A percentile compares a stretch with the other conserved stretches of the same genome.
Conservation (phyloP, 345 rosid genomes). For the Erodium maritimum region DNA sequence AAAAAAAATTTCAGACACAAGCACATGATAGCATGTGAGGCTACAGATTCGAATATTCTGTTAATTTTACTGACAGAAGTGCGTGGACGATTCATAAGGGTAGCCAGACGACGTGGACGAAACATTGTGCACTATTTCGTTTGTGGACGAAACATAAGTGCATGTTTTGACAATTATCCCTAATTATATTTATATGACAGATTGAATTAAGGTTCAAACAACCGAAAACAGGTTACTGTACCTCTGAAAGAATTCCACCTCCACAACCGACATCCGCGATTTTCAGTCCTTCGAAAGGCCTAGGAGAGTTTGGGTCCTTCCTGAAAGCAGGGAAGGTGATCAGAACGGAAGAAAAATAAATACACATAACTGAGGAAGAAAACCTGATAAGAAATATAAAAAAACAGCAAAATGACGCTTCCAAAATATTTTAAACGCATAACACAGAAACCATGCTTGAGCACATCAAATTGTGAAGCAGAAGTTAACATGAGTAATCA, state of each 20-base stretch:
- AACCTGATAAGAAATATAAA: background rate
- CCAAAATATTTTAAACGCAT: background rate
- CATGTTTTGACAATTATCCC: too few species aligned
- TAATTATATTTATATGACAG: background rate
- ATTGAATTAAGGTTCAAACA: background rate
- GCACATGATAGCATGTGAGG: too few species aligned
- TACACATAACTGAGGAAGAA: background rate
- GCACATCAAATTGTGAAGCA: background rate
- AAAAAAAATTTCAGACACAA: too few species aligned
- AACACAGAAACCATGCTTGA: background rate
- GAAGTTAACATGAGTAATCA: background rate
- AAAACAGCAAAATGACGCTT: background rate
- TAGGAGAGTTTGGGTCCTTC: slow-evolving; percentile 55
- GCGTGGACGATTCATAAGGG: too few species aligned
- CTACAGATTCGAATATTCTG: too few species aligned
- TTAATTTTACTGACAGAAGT: too few species aligned
- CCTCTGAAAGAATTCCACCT: slow-evolving; percentile 96
- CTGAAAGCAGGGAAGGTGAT: slow-evolving; percentile 27
- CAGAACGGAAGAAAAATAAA: slow-evolving; percentile 1
- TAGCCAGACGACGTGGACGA: too few species aligned
- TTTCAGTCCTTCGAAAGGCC: slow-evolving; percentile 77
- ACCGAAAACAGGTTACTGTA: slow-evolving; percentile 8
- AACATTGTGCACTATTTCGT: too few species aligned
- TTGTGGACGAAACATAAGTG: too few species aligned
- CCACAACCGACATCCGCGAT: slow-evolving; percentile 86